Evolutionary conservation across 306 rosid genomes (phyloP).

Genomic region (Casuarina glauca): DNA sequence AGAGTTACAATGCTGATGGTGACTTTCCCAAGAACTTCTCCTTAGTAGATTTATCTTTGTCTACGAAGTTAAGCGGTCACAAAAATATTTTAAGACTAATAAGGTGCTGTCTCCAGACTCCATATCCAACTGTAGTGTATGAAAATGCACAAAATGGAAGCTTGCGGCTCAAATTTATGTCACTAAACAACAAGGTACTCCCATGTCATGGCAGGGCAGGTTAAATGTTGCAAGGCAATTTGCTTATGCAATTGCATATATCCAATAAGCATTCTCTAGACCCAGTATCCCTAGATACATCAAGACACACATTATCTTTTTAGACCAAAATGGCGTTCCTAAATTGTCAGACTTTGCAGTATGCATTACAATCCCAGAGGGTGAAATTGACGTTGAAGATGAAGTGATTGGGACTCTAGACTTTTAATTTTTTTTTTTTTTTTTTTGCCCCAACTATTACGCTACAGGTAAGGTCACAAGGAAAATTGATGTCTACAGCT

Average conservation of each 20-base stretch:
- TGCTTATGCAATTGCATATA: no score
- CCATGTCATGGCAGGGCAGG: no score
- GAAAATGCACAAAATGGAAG: no score
- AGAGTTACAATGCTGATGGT: background rate
- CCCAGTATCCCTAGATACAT: slow-evolving; percentile 16
- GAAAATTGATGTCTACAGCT: slow-evolving; percentile 16
- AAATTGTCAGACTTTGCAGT: slow-evolving; percentile 3
- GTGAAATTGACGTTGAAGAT: background rate
- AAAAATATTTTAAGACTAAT: no score
- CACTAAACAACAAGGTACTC: no score
- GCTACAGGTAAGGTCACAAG: background rate
- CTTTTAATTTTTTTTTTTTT: background rate
- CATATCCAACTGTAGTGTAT: no score
- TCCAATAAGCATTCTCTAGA: background rate
- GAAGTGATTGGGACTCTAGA: background rate
- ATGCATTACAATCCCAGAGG: slow-evolving; percentile 6
- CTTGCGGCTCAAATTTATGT: no score
- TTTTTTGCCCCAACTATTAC: background rate
- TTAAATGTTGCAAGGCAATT: no score
- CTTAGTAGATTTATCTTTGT: background rate
- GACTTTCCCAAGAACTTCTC: background rate
- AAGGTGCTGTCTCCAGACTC: no score
- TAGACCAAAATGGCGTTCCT: background rate
- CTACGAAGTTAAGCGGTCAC: background rate
- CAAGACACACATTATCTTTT: background rate